These are phyloP conservation scores for Erodium moschatum DNA, from an alignment of 441 rosid species.

Conservation along the genomic window DNA sequence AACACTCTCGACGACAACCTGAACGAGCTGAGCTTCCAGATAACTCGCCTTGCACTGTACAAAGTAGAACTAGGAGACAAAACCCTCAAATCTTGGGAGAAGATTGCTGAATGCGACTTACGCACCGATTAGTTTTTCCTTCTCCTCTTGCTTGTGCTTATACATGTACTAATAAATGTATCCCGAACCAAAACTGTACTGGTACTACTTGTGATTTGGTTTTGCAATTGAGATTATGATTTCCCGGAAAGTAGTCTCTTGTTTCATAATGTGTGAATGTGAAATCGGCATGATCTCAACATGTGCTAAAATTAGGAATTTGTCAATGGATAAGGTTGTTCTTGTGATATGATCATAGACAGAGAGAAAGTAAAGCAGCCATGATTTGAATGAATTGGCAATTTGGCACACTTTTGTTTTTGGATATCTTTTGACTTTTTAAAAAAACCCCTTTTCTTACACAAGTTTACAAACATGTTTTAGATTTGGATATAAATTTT, in stretches of 20 bases:
- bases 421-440: background rate
- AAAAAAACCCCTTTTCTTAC: background rate
- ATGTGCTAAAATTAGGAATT: background rate
- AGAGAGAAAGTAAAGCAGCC: too few species aligned
- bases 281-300: background rate
- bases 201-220: too few species aligned
- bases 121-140: constrained; percentile 17
- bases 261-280: background rate
- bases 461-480: too few species aligned
- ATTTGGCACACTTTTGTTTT: too few species aligned
- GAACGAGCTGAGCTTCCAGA: constrained; percentile 41
- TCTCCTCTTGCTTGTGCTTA: too few species aligned
- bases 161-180: too few species aligned
- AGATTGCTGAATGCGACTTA: constrained; percentile 48
- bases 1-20: constrained; percentile 42
- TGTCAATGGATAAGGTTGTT: background rate
- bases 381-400: too few species aligned
- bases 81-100: constrained; percentile 68
- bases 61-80: constrained; percentile 56
- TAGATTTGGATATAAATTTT: background rate
- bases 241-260: background rate
- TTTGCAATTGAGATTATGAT: too few species aligned
- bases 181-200: too few species aligned
- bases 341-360: background rate
- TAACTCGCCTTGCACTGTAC: constrained; percentile 53